Base-by-base conservation (phyloP, 305 asterid species). In the Fraxinus sp. region DNA sequence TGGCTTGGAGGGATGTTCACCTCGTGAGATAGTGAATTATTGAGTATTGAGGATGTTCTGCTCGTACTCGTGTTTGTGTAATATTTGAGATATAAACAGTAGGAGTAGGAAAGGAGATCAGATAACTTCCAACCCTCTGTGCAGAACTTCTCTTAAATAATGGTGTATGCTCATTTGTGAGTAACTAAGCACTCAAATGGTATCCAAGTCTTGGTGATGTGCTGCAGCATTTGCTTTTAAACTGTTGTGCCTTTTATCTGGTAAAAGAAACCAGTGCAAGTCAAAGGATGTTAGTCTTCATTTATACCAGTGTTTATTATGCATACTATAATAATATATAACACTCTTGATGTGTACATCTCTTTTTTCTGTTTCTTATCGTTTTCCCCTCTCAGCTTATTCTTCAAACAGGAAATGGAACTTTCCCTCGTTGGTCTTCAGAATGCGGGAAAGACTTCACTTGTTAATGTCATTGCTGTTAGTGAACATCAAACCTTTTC, bases 401-500 rank as follows among this genome's bases (percentile, higher is more conserved):
- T 95, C 92, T 95, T 92, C 88, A 95, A 95, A 88, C 97, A 95
- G 88, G 98, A 95, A 85, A 95, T 95, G 98, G 98, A 95, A 82
- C 93, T 95, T 78, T 92, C 98, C 10, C 94, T 93, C 26, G 90
- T 95, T 5, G 98, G 98, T 64, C 97, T 95, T 86, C 98, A 92
- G 82, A 92, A 95, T 85, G 98, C 95, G 0, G 97, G 98, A 81
- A 95, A 95, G 91, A 93, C 98, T 46, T 95, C 98, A 64, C 97
- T 93, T 46, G 98, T 95, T 77, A 92, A 95, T 73, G 91, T 90
- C 79, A 87, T 95, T 88, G 97, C 98, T 86, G 98, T 95, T 85
- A 91, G 98, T 84, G 66, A 33, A 4, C 24, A 24, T 77, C 37
- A 77, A 20, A 79, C 36, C 49, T 32, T 26, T 81, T 49, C 71